A percentile compares a stretch with the other conserved stretches of the same genome.
phyloP scores from a whole-genome alignment of 2,329 filamentous ascomycete genomes.

The Exserohilum rostratum region DNA sequence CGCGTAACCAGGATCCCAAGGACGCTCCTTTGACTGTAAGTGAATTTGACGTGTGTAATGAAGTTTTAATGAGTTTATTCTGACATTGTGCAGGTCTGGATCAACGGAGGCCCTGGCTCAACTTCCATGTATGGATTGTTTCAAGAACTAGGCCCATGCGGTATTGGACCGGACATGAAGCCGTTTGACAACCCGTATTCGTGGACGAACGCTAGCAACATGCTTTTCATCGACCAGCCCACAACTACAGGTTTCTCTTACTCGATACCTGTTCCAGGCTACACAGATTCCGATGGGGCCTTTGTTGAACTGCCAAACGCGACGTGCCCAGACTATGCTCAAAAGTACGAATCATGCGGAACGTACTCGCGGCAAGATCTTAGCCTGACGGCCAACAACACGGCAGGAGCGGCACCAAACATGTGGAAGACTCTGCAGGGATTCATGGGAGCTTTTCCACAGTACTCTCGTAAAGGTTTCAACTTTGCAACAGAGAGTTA shows the following conservation, averaged over 20 bases:
- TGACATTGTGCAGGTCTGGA: constrained; percentile 50
- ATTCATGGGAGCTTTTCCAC: constrained; percentile 66
- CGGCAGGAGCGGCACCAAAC: constrained; percentile 60
- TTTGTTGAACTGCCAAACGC: constrained; percentile 55
- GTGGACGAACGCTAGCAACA: constrained; percentile 68
- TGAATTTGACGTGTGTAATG: neutral
- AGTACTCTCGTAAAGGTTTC: constrained; percentile 55
- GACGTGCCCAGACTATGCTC: constrained; percentile 59
- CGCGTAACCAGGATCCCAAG: constrained; percentile 56
- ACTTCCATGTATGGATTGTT: constrained; percentile 64
- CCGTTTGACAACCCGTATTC: constrained; percentile 67
- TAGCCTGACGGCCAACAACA: constrained; percentile 60
- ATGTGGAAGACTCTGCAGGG: constrained; percentile 68
- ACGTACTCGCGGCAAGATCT: constrained; percentile 62
- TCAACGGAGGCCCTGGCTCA: constrained; percentile 63
- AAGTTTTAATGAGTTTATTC: no score
- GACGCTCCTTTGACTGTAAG: constrained; percentile 62
- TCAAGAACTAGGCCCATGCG: constrained; percentile 61
- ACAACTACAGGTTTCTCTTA: constrained; percentile 66
- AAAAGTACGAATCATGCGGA: constrained; percentile 54
- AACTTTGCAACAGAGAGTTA: constrained; percentile 64
- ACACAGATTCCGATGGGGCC: constrained; percentile 33
- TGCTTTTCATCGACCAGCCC: constrained; percentile 74
- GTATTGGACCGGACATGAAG: constrained; percentile 52
- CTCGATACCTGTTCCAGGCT: constrained; percentile 52